Evolutionary conservation across 2,329 filamentous ascomycete species (phyloP), one percentile per base, ranked within the genome.

Genomic region (Trichoderma sp.): DNA sequence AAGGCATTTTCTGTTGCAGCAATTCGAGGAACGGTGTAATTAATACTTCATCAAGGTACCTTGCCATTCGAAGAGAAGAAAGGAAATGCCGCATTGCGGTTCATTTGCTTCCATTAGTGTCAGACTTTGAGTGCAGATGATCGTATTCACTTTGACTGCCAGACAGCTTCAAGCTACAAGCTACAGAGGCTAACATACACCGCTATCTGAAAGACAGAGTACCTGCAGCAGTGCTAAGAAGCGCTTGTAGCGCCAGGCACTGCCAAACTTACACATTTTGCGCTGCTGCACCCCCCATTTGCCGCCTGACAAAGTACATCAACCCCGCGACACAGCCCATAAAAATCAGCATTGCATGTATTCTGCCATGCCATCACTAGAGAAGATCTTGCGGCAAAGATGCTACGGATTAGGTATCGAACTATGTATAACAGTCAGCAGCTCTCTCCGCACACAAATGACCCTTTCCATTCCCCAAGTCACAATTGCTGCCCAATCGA

Each of bases 211-310:
- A 13, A 30, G 26, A 13, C n/a, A 24, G 46, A 49, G 39, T 49
- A 49, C 46, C 46, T 49, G 46, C 46, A 49, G 46, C 46, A 49
- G 46, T 24, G 46, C 46, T 43, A 49, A 13, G 43, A 49, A 46
- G 13, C 46, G n/a, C 46, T 10, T 49, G 51, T 52, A 66, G 61
- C 52, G 63, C 21, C 63, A 66, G 63, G 63, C 16, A 66, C 63
- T 49, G 26, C 37, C 63, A 66, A 54, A 66, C 52, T 58, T 66
- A 66, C 52, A 66, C 63, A 46, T 66, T 66, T 39, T 58, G 63
- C 63, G 63, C 52, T 34, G 46, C 59, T 37, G 51, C 52, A 43
- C 26, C 52, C 61, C 43, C 3, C 32, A 5, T 54, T 13, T n/a
- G 49, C 21, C 26, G 24, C 24, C 10, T 8, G 6, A 43, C 43